Conservation (phyloP, 2,329 filamentous ascomycete species). For the Chlorencoelia australis region DNA sequence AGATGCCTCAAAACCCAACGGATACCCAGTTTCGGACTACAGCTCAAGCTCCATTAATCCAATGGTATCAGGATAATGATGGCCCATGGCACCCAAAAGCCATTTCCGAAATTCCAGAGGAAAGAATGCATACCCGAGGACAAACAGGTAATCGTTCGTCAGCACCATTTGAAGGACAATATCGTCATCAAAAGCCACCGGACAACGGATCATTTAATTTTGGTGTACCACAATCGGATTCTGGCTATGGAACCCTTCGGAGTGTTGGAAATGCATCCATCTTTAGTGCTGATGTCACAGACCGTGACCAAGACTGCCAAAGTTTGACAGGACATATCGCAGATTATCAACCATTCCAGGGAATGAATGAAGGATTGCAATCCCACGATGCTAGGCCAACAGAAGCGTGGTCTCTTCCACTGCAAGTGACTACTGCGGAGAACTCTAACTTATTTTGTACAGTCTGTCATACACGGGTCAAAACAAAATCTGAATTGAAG, state of each 20-base stretch:
- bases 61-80: slow-evolving; percentile 32
- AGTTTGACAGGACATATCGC: slow-evolving; percentile 18
- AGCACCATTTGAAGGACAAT: slow-evolving; percentile 19
- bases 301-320: slow-evolving; percentile 23
- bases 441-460: slow-evolving; percentile 27
- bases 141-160: slow-evolving; percentile 17
- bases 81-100: slow-evolving; percentile 35
- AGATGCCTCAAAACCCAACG: slow-evolving; percentile 13
- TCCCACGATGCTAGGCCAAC: slow-evolving; percentile 12
- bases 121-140: slow-evolving; percentile 13
- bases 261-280: slow-evolving; percentile 26
- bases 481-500: slow-evolving; percentile 47
- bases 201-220: slow-evolving; percentile 21
- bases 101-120: slow-evolving; percentile 20
- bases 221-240: slow-evolving; percentile 25
- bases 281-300: slow-evolving; percentile 22
- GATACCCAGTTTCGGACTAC: slow-evolving; percentile 15
- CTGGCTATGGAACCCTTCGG: slow-evolving; percentile 27
- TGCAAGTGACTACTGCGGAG: slow-evolving; percentile 9
- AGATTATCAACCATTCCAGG: slow-evolving; percentile 18
- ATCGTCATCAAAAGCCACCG: slow-evolving; percentile 24
- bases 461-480: slow-evolving; percentile 33
- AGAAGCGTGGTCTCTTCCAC: slow-evolving; percentile 12
- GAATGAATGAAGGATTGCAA: slow-evolving; percentile 13
- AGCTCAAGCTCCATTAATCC: slow-evolving; percentile 20